Evolutionary conservation across 2,329 filamentous ascomycete species (phyloP).

Genomic region (Colletotrichum sp.): DNA sequence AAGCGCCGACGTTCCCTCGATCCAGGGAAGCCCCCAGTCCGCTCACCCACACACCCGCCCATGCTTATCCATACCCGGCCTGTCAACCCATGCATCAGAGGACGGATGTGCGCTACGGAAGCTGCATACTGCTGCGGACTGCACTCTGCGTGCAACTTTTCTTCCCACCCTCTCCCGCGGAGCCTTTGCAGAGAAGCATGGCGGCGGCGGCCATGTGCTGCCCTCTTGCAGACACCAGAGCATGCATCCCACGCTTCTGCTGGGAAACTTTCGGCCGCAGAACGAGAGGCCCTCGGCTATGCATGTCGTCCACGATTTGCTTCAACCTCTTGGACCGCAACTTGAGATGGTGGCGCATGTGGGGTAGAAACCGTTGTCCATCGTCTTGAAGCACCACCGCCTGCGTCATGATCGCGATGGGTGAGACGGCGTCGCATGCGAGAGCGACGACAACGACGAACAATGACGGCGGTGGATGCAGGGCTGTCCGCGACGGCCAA

Average conservation of each 20-base stretch:
- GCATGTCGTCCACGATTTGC: slow-evolving; percentile 29
- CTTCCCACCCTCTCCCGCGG: not conserved
- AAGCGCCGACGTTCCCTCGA: slow-evolving; percentile 18
- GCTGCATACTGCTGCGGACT: slow-evolving; percentile 2
- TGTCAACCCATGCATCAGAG: slow-evolving; percentile 14
- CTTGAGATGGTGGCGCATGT: slow-evolving; percentile 21
- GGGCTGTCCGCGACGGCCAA: not conserved
- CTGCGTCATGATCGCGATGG: not conserved
- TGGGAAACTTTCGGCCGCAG: slow-evolving; percentile 33
- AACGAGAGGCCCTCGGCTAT: slow-evolving; percentile 43
- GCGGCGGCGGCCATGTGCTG: slow-evolving; percentile 4
- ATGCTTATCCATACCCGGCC: slow-evolving; percentile 5
- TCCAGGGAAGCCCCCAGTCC: slow-evolving; percentile 12
- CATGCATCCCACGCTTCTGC: slow-evolving; percentile 23
- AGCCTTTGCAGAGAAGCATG: slow-evolving; percentile 2
- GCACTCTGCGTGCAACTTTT: not conserved
- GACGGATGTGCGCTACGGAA: not conserved
- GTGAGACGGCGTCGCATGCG: not conserved
- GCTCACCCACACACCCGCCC: slow-evolving; percentile 16
- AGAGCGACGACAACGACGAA: not conserved
- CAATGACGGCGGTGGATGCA: not conserved
- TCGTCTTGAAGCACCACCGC: not conserved
- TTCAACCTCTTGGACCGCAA: not conserved
- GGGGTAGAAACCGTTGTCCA: not conserved
- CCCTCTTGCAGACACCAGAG: slow-evolving; percentile 8